These are phyloP conservation scores for Conringia planisiliqua DNA, from an alignment of 345 rosid genomes.

Conservation along the genomic window DNA sequence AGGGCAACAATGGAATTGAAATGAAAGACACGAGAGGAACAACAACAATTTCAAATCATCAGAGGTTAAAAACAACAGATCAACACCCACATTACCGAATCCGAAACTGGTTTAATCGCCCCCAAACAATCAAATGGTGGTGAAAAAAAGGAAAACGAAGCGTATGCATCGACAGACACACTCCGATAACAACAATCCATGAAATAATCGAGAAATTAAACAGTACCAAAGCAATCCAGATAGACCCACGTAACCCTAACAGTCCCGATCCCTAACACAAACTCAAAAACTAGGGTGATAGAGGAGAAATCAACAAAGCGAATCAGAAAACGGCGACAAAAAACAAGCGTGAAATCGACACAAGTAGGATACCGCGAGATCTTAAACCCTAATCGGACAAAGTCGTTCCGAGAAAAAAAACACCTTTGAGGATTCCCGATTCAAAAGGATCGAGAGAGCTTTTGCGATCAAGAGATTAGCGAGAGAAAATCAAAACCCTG, in stretches of 20 bases:
- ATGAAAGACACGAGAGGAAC: neutral
- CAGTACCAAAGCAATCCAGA: conserved; percentile 16
- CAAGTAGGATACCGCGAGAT: conserved; percentile 12
- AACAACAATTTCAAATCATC: neutral
- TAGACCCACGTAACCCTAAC: conserved; percentile 25
- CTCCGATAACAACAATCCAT: neutral
- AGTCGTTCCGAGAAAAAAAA: neutral
- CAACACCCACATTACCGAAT: conserved; percentile 10
- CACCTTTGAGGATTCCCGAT: conserved; percentile 8
- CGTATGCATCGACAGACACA: neutral
- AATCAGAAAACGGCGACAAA: neutral
- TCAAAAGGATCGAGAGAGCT: conserved; percentile 14
- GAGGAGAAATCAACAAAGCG: neutral
- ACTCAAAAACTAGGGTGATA: neutral
- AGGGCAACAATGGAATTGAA: neutral
- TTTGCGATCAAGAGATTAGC: neutral
- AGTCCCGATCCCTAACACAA: conserved; percentile 18
- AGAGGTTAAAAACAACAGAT: neutral
- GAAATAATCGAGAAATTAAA: neutral
- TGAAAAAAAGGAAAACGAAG: neutral
- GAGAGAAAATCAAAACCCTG: conserved; percentile 18
- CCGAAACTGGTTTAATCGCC: neutral
- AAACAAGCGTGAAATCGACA: conserved; percentile 14
- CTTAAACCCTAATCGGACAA: conserved; percentile 28
- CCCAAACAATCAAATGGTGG: neutral